These are phyloP conservation scores for Dryas drummondii DNA, from an alignment of 306 rosid species.

Conservation along the genomic window DNA sequence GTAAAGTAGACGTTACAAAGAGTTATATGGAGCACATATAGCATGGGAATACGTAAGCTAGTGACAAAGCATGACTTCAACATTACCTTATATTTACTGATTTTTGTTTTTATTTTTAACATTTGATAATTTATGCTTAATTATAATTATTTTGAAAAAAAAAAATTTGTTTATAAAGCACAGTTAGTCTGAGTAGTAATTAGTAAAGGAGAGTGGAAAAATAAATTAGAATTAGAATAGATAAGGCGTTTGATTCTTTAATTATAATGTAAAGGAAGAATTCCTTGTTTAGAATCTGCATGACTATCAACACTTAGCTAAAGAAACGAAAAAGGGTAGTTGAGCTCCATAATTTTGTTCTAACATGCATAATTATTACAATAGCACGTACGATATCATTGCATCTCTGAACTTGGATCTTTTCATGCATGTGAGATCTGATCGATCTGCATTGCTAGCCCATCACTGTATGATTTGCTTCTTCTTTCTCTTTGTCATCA, in stretches of 20 bases:
- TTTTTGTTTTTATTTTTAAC: background rate
- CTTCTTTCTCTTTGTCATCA: background rate
- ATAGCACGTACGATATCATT: conserved; percentile 16
- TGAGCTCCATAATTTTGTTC: background rate
- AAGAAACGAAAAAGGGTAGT: background rate
- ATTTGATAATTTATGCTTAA: too few species aligned
- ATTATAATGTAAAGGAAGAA: background rate
- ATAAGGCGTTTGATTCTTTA: too few species aligned
- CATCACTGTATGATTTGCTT: background rate
- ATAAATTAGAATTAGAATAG: too few species aligned
- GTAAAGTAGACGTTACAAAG: conserved; percentile 74
- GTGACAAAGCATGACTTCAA: conserved; percentile 86
- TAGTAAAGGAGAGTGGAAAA: too few species aligned
- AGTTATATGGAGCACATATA: conserved; percentile 33
- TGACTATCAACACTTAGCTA: conserved; percentile 7
- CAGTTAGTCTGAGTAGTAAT: too few species aligned
- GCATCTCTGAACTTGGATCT: background rate
- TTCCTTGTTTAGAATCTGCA: conserved; percentile 12
- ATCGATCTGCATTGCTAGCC: background rate
- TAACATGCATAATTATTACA: conserved; percentile 11
- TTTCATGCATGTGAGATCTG: conserved; percentile 10
- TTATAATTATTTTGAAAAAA: too few species aligned
- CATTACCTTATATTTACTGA: conserved; percentile 5
- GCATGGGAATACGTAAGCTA: conserved; percentile 52
- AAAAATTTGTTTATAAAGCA: too few species aligned